Percentiles rank a stretch among this genome's conserved stretches.
phyloP scores from a whole-genome alignment of 176 grass and related monocot genomes.

The Avena sativa region DNA sequence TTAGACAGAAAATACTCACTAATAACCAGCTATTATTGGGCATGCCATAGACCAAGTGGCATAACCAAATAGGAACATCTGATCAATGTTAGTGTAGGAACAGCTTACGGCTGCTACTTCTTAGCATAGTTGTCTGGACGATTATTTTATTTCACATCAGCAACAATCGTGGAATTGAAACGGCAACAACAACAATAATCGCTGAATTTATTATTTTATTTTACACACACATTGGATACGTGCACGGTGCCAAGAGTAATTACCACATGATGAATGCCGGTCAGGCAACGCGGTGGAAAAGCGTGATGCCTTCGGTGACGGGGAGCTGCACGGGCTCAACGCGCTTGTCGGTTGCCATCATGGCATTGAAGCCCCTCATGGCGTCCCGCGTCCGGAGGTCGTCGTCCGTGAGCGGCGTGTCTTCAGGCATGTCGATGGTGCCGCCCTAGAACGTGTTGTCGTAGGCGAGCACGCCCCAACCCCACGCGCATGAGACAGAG shows the following conservation, averaged over 20 bases:
- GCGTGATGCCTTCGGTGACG: conserved; percentile 62
- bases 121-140: no score
- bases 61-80: no score
- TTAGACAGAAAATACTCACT: no score
- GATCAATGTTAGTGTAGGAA: no score
- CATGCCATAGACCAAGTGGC: no score
- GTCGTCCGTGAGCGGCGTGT: conserved; percentile 30
- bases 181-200: no score
- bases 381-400: neutral
- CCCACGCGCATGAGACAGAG: conserved; percentile 54
- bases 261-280: neutral
- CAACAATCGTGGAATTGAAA: no score
- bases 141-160: no score
- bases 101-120: no score
- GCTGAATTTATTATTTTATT: neutral
- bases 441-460: conserved; percentile 82
- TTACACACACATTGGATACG: neutral
- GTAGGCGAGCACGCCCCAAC: conserved; percentile 64
- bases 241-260: no score
- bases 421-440: conserved; percentile 41
- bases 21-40: no score
- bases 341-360: conserved; percentile 46
- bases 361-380: conserved; percentile 55
- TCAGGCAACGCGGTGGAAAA: conserved; percentile 57
- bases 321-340: conserved; percentile 67